phyloP scores from a whole-genome alignment of 768 basidiomycete species.

The Hericium coralloides region DNA sequence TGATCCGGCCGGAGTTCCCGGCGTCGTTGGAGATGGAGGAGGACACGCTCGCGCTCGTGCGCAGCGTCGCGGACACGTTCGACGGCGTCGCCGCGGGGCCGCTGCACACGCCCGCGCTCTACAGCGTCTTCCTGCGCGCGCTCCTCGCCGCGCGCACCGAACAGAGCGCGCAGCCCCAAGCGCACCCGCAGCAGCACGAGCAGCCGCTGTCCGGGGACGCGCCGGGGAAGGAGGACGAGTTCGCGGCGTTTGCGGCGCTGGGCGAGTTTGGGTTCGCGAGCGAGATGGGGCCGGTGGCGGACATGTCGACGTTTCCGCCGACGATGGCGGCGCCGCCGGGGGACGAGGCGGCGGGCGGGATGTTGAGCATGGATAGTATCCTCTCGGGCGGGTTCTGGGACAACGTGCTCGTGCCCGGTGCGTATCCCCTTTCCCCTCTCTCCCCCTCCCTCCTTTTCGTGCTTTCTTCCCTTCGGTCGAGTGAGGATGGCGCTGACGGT shows the following conservation, averaged over 20 bases:
- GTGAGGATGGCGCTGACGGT: slow-evolving; percentile 4
- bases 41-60: slow-evolving; percentile 58
- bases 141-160: slow-evolving; percentile 50
- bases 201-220: neutral
- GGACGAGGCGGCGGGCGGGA: slow-evolving; percentile 31
- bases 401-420: slow-evolving; percentile 78
- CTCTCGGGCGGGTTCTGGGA: slow-evolving; percentile 81
- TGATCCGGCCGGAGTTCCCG: slow-evolving; percentile 79
- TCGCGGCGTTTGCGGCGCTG: slow-evolving; percentile 18
- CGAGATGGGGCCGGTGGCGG: slow-evolving; percentile 80
- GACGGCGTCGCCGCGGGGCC: slow-evolving; percentile 71
- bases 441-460: neutral
- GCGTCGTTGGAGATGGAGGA: slow-evolving; percentile 67
- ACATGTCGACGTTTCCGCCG: slow-evolving; percentile 82
- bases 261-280: slow-evolving; percentile 64
- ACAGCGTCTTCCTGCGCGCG: slow-evolving; percentile 74
- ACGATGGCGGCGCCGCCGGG: slow-evolving; percentile 57
- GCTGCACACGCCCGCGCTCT: slow-evolving; percentile 84
- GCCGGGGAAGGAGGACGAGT: slow-evolving; percentile 6
- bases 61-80: slow-evolving; percentile 74
- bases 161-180: neutral
- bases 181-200: neutral
- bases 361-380: slow-evolving; percentile 77
- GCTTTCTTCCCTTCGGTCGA: neutral
- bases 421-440: slow-evolving; percentile 17